phyloP scores from a whole-genome alignment of 306 rosid species.

The Cicer bijugum region DNA sequence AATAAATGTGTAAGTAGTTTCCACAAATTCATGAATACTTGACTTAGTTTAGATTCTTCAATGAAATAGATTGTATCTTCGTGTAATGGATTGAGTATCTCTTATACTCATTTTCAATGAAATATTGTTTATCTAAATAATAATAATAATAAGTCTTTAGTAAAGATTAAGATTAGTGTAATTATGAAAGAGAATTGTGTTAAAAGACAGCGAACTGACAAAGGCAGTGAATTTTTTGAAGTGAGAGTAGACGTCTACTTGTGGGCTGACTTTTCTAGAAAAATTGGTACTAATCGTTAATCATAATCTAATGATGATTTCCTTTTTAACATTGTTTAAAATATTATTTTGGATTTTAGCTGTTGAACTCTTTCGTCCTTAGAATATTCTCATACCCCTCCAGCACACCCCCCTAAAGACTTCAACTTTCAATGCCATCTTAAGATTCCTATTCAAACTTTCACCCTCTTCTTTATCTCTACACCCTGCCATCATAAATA shows the following conservation, averaged over 20 bases:
- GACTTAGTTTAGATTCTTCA: too few relatives aligned
- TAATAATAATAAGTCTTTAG: too few relatives aligned
- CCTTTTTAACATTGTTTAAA: conserved; percentile 66
- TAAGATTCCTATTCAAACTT: conserved; percentile 63
- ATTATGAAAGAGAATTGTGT: conserved; percentile 29
- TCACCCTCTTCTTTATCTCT: conserved; percentile 40
- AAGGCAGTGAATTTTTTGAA: conserved; percentile 87
- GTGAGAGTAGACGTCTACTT: conserved; percentile 68
- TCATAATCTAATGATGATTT: conserved; percentile 84
- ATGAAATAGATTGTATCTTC: too few relatives aligned
- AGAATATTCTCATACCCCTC: conserved; percentile 71
- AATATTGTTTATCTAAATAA: too few relatives aligned
- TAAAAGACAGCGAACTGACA: conserved; percentile 68
- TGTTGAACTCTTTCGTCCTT: conserved; percentile 65
- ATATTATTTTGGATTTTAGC: conserved; percentile 69
- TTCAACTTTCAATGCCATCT: conserved; percentile 75
- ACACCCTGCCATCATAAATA: conserved; percentile 16
- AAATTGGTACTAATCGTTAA: conserved; percentile 52
- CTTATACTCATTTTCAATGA: too few relatives aligned
- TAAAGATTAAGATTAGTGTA: not conserved
- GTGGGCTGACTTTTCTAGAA: conserved; percentile 82
- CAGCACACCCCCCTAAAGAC: conserved; percentile 59
- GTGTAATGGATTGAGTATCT: too few relatives aligned
- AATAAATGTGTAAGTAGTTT: too few relatives aligned
- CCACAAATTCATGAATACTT: too few relatives aligned